These are phyloP conservation scores for Penicillium silybi DNA, from an alignment of 495 filamentous ascomycete species.

Conservation along the genomic window DNA sequence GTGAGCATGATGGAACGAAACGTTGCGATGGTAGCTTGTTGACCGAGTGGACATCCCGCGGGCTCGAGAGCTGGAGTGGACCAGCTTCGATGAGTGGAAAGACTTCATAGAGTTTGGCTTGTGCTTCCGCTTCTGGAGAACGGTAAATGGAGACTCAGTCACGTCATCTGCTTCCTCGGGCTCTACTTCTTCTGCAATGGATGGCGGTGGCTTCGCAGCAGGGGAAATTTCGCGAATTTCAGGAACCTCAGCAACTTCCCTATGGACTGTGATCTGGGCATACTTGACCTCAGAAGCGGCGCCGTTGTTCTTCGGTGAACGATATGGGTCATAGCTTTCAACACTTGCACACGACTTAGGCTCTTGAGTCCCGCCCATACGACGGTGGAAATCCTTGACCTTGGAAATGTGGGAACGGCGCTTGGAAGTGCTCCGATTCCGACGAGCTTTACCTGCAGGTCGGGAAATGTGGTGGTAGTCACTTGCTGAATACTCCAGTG, in stretches of 20 bases:
- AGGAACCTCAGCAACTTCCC: constrained; percentile 18
- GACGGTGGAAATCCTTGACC: constrained; percentile 53
- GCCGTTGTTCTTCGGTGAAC: constrained; percentile 56
- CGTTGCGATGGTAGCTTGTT: constrained; percentile 65
- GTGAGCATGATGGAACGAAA: constrained; percentile 69
- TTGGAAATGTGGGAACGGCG: constrained; percentile 68
- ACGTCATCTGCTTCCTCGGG: constrained; percentile 9
- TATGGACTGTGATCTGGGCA: constrained; percentile 66
- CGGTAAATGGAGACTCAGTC: constrained; percentile 26
- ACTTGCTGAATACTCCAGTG: constrained; percentile 73
- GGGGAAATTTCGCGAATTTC: constrained; percentile 7
- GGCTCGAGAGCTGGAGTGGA: constrained; percentile 53
- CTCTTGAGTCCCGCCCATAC: constrained; percentile 42
- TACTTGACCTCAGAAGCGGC: constrained; percentile 39
- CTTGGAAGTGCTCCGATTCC: constrained; percentile 38
- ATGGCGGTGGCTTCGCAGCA: constrained; percentile 17
- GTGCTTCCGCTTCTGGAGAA: constrained; percentile 33
- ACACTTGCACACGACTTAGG: constrained; percentile 42
- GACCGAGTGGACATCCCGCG: constrained; percentile 53
- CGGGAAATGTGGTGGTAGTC: constrained; percentile 79
- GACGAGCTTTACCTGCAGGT: constrained; percentile 10
- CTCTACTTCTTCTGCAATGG: constrained; percentile 24
- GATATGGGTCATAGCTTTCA: constrained; percentile 79
- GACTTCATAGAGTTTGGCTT: constrained; percentile 38
- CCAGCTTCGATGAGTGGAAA: constrained; percentile 33